Evolutionary conservation across 2,329 filamentous ascomycete genomes (phyloP).

Genomic region (Fusarium tjaetaba): DNA sequence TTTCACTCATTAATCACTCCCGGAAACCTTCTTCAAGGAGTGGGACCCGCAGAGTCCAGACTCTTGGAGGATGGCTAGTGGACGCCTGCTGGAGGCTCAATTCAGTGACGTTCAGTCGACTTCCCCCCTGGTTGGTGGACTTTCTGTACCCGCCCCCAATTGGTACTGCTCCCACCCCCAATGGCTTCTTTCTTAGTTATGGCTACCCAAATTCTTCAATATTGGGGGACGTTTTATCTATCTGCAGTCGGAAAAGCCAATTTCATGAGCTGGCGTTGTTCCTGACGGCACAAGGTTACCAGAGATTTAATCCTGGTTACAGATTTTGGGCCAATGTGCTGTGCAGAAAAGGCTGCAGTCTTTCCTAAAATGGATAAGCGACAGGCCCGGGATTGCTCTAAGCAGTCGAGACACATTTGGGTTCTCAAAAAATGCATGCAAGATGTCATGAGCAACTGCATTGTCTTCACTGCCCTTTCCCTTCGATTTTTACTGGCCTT

Average conservation of each 20-base stretch:
- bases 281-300: slow-evolving; percentile 28
- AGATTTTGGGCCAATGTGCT: slow-evolving; percentile 5
- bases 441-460: not conserved
- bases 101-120: slow-evolving; percentile 12
- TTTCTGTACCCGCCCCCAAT: slow-evolving; percentile 41
- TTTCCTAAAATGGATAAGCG: slow-evolving; percentile 20
- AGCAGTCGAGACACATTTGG: slow-evolving; percentile 11
- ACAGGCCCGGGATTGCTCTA: not conserved
- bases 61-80: slow-evolving; percentile 11
- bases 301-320: slow-evolving; percentile 22
- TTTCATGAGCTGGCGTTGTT: slow-evolving; percentile 21
- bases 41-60: slow-evolving; percentile 15
- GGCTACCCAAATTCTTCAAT: slow-evolving; percentile 27
- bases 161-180: slow-evolving; percentile 29
- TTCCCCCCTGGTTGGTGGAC: slow-evolving; percentile 36
- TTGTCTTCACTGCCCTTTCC: slow-evolving; percentile 4
- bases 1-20: slow-evolving; percentile 18
- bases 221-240: slow-evolving; percentile 29
- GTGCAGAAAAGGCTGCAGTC: not conserved
- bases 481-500: not conserved
- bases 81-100: slow-evolving; percentile 29
- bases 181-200: slow-evolving; percentile 11
- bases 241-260: slow-evolving; percentile 11
- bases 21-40: slow-evolving; percentile 30
- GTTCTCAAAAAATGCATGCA: slow-evolving; percentile 11